Evolutionary conservation across 2,329 filamentous ascomycete species (phyloP).

Genomic region (Tolypocladium tropicale): DNA sequence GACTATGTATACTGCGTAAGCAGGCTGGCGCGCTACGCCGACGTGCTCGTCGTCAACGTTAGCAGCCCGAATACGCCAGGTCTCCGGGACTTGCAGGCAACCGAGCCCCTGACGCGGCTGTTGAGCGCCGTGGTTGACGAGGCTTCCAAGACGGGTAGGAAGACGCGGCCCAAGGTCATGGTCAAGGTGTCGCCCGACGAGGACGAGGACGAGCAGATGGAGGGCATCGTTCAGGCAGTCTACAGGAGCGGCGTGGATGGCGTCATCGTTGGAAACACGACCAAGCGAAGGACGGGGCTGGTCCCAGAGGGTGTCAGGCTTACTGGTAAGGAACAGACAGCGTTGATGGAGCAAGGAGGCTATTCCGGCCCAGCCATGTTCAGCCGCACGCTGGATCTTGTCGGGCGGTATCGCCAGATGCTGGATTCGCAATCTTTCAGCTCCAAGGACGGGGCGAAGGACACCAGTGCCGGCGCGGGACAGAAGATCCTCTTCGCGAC

Average conservation of each 20-base stretch:
- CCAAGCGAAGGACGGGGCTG: conserved; percentile 66
- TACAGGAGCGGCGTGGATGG: conserved; percentile 81
- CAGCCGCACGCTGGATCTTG: conserved; percentile 65
- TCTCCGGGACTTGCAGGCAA: conserved; percentile 74
- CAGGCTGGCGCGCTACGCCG: conserved; percentile 74
- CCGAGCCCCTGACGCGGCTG: conserved; percentile 71
- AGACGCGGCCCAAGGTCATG: conserved; percentile 65
- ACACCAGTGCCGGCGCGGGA: conserved; percentile 20
- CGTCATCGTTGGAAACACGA: conserved; percentile 95
- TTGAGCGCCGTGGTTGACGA: conserved; percentile 74
- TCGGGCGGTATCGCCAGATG: conserved; percentile 65
- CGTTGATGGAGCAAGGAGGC: conserved; percentile 70
- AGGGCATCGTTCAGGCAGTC: conserved; percentile 80
- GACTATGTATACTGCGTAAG: conserved; percentile 87
- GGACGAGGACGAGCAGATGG: conserved; percentile 72
- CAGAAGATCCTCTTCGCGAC: conserved; percentile 86
- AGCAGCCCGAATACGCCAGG: conserved; percentile 95
- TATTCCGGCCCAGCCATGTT: conserved; percentile 90
- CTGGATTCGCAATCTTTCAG: conserved; percentile 41
- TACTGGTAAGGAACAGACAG: conserved; percentile 52
- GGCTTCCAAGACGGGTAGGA: conserved; percentile 57
- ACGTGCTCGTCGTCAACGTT: conserved; percentile 96
- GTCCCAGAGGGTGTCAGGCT: conserved; percentile 58
- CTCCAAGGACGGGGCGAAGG: conserved; percentile 18
- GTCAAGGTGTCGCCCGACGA: conserved; percentile 98